phyloP scores from a whole-genome alignment of 1,284 basidiomycete species.

The Ustilago nuda region DNA sequence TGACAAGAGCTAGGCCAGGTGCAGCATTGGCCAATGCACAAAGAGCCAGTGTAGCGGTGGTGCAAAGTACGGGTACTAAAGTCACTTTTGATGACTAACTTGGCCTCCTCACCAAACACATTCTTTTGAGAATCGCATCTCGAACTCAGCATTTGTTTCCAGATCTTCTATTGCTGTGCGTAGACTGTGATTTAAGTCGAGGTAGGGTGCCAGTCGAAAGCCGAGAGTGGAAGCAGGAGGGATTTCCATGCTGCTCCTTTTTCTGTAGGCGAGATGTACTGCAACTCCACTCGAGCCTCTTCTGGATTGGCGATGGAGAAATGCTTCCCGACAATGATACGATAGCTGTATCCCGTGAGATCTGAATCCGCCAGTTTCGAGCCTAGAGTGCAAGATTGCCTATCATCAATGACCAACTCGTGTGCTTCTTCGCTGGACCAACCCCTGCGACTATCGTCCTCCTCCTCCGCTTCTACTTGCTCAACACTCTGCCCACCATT shows the following conservation, averaged over 20 bases:
- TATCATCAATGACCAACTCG: conserved; percentile 67
- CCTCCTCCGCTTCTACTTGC: background rate
- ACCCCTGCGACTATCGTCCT: background rate
- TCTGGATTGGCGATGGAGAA: conserved; percentile 13
- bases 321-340: conserved; percentile 64
- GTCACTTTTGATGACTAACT: conserved; percentile 75
- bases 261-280: conserved; percentile 1
- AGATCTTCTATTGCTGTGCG: background rate
- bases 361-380: conserved; percentile 68
- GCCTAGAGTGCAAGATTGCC: conserved; percentile 52
- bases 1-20: conserved; percentile 79
- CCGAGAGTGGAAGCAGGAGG: background rate
- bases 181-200: no score
- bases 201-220: background rate
- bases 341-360: conserved; percentile 62
- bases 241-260: background rate
- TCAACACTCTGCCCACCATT: background rate
- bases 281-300: conserved; percentile 20
- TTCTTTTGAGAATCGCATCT: no score
- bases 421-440: conserved; percentile 11
- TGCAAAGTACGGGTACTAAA: conserved; percentile 83
- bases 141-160: no score
- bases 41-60: conserved; percentile 84
- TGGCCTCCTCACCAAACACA: no score
- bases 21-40: conserved; percentile 89